Base-by-base conservation (phyloP, 2,329 filamentous ascomycete genomes). In the Bipolaris oryzae region DNA sequence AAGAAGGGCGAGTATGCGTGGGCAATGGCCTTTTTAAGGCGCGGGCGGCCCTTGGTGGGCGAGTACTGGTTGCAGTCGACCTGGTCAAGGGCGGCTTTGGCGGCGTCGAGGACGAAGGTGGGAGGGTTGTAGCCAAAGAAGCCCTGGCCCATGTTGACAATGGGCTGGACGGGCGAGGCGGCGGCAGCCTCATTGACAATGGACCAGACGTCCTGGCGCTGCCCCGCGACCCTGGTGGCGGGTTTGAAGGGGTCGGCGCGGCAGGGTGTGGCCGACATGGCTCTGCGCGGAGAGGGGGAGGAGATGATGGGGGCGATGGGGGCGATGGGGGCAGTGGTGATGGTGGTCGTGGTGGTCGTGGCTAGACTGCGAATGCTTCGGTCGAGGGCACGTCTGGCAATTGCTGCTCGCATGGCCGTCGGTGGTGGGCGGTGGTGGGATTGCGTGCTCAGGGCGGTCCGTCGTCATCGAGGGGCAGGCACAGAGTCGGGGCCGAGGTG, bases 1-100 rank as follows among this genome's bases (percentile, higher is more conserved):
- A 96, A 98, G 76, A 89, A 89, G 0, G 92, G 91, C 13, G 92
- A 90, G 80, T 99, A 99, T 20, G 95, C 90, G 69, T 96, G 87
- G 2, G 95, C 91, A 70, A 99, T 88, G 49, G 95, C 95, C 81
- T 98, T 91, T 83, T 89, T 94, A 72, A 99, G 83, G 53, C 94
- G 86, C 39, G 95, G 94, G 6, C 94, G 88, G 58, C 95, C 95
- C 83, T 92, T 95, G 18, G 95, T 97, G 2, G 93, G 95, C 20
- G 92, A 94, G 83, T 99, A 99, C 82, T 99, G 95, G 77, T 99
- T 99, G 84, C 94, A 97, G 66, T 98, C 95, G 20, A 99, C 94
- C 49, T 87, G 85, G 72, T 96, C 89, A 49, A 99, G 84, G 37
- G 94, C 93, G 37, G 89, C 82, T 78, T 96, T 98, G 49, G 95